Percentiles rank a stretch among this genome's conserved stretches.
Evolutionary conservation across 2,329 filamentous ascomycete genomes (phyloP).

Genomic region (Apiospora rasikravindrae): DNA sequence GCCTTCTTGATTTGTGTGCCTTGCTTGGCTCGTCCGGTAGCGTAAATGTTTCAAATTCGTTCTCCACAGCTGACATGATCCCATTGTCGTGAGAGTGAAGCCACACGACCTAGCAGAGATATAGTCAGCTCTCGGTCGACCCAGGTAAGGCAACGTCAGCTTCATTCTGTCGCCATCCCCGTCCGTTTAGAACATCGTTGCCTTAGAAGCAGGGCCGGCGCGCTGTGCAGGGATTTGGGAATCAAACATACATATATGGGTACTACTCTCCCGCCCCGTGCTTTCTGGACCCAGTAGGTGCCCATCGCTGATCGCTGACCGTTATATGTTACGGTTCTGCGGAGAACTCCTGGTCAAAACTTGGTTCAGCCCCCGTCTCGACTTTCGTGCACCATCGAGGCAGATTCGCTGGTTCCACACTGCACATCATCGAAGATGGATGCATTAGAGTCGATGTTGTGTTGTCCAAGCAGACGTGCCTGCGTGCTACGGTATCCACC

Average conservation of each 20-base stretch:
- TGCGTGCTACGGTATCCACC: neutral
- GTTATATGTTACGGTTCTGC: neutral
- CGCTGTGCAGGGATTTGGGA: neutral
- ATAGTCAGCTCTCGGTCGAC: neutral
- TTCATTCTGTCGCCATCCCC: neutral
- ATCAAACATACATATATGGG: neutral
- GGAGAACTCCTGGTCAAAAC: slow-evolving; percentile 10
- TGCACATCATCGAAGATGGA: neutral
- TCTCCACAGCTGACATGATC: neutral
- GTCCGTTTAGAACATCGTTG: neutral
- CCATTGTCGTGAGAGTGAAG: neutral
- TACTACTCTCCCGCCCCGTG: neutral
- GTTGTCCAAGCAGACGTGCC: neutral
- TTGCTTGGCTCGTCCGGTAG: neutral
- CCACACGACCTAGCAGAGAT: neutral
- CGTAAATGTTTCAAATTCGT: slow-evolving; percentile 5
- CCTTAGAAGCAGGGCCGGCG: neutral
- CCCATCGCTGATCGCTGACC: neutral
- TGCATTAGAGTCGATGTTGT: neutral
- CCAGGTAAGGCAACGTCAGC: neutral
- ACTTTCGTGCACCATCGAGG: neutral
- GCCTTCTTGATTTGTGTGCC: neutral
- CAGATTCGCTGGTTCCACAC: neutral
- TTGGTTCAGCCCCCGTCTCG: neutral
- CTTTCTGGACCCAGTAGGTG: neutral